Evolutionary conservation across 1,284 basidiomycete genomes (phyloP), one percentile per base, ranked within the genome.

Genomic region (Xerocomus nothofagi): DNA sequence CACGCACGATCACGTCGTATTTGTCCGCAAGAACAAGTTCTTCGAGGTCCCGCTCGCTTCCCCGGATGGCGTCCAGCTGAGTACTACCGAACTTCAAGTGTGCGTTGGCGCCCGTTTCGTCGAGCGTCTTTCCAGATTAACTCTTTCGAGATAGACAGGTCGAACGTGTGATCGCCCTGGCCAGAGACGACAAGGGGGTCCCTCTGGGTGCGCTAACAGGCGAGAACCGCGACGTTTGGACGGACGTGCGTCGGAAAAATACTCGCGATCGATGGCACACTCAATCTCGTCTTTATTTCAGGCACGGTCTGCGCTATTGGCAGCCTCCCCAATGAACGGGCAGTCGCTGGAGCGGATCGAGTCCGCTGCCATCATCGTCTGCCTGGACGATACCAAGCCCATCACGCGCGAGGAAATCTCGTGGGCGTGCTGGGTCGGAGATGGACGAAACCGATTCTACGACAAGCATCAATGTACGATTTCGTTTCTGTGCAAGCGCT

Each of bases 381-480:
- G 84, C 47, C 77, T 99, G 21, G 97, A 99, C 65, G 90, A 91
- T 65, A 78, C 76, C 12, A 76, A 78, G 46, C 92, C 92, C 1
- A 73, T 89, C 36, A 92, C 88, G 12, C 78, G 91, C 31, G 91
- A 98, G 60, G 85, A 93, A 34, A 77, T 88, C 17, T 88, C 88
- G 49, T 91, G 91, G 86, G 76, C 73, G 20, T 84, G 88, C 54
- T 99, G 96, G 96, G 88, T 88, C 24, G 96, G 96, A 37, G 85
- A 97, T 58, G 94, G 92, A 36, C 79, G 84, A 56, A 98, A 98
- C 72, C 78, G 96, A 53, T 99, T 91, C 80, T 98, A 90, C 68
- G 97, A 99, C 77, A 99, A 99, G 73, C 96, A 99, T 69, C 91
- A 98, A 69, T 65, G 91, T 92, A 69, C 54, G 86, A 75, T 17